Evolutionary conservation across 192 early-diverging fungal genomes (phyloP).

Genomic region (Entomortierella lignicola): DNA sequence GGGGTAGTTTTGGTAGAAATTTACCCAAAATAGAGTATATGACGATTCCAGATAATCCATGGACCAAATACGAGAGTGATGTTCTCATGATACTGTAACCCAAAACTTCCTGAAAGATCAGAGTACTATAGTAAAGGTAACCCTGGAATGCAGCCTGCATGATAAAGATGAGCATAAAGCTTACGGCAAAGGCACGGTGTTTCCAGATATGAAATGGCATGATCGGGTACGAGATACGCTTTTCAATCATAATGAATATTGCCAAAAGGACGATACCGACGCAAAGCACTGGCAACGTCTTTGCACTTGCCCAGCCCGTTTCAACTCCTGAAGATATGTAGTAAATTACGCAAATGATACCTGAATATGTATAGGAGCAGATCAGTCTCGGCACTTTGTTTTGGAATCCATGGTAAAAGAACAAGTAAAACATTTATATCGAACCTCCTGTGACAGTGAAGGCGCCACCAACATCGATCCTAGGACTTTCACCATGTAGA

Average conservation of each 20-base stretch:
- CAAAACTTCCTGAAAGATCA: constrained; percentile 62
- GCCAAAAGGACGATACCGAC: constrained; percentile 49
- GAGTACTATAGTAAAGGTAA: constrained; percentile 57
- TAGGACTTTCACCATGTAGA: constrained; percentile 34
- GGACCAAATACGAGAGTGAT: constrained; percentile 57
- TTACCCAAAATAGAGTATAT: constrained; percentile 49
- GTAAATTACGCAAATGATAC: constrained; percentile 53
- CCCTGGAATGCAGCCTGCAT: constrained; percentile 56
- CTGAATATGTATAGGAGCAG: neutral
- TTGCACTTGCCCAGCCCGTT: constrained; percentile 39
- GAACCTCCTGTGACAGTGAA: constrained; percentile 45
- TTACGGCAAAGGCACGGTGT: constrained; percentile 57
- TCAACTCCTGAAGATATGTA: constrained; percentile 53
- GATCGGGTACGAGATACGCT: constrained; percentile 51
- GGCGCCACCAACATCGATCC: constrained; percentile 52
- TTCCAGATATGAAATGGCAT: constrained; percentile 61
- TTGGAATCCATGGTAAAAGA: neutral
- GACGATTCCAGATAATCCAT: constrained; percentile 54
- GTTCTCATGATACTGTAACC: constrained; percentile 55
- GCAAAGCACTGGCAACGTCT: constrained; percentile 40
- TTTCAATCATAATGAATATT: constrained; percentile 52
- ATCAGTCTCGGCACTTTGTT: too few relatives aligned
- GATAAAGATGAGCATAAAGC: constrained; percentile 50
- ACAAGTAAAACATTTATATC: neutral
- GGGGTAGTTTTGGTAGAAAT: constrained; percentile 37